Evolutionary conservation across 2,329 filamentous ascomycete species (phyloP).

Genomic region (Paramyrothecium roridum): DNA sequence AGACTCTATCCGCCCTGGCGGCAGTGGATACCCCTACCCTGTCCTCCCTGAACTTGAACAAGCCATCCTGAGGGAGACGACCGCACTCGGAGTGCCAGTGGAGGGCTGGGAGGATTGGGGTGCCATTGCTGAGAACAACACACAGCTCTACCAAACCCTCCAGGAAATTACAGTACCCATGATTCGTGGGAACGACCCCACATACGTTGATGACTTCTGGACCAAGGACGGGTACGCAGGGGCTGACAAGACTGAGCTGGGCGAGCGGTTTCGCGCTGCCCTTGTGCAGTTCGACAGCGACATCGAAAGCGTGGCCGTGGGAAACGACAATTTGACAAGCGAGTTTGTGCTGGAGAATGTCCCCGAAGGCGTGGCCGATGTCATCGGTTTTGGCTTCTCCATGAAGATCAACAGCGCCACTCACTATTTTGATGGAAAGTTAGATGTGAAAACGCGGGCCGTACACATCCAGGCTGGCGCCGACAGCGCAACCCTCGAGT

Average conservation of each 20-base stretch:
- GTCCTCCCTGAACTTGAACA: conserved; percentile 1
- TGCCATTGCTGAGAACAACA: not conserved
- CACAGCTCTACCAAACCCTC: not conserved
- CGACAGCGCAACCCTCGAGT: not conserved
- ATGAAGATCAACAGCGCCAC: not conserved
- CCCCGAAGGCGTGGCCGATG: not conserved
- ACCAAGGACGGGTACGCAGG: conserved; percentile 10
- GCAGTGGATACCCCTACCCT: conserved; percentile 5
- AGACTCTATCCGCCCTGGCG: conserved; percentile 6
- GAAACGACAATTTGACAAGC: not conserved
- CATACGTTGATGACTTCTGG: conserved; percentile 14
- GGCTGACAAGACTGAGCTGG: conserved; percentile 7
- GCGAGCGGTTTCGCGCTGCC: conserved; percentile 4
- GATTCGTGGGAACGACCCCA: conserved; percentile 5
- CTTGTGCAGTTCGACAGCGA: not conserved
- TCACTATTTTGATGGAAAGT: not conserved
- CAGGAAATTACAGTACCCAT: not conserved
- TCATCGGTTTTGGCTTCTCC: not conserved
- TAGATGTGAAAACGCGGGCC: not conserved
- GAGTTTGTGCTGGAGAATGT: conserved; percentile 1
- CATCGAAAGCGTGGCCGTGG: not conserved
- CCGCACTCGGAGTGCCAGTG: conserved; percentile 4
- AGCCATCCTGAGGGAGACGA: conserved; percentile 4
- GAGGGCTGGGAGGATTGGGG: conserved; percentile 9
- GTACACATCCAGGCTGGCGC: not conserved